phyloP scores from a whole-genome alignment of 148 eudicot genomes.

The Cornus florida region DNA sequence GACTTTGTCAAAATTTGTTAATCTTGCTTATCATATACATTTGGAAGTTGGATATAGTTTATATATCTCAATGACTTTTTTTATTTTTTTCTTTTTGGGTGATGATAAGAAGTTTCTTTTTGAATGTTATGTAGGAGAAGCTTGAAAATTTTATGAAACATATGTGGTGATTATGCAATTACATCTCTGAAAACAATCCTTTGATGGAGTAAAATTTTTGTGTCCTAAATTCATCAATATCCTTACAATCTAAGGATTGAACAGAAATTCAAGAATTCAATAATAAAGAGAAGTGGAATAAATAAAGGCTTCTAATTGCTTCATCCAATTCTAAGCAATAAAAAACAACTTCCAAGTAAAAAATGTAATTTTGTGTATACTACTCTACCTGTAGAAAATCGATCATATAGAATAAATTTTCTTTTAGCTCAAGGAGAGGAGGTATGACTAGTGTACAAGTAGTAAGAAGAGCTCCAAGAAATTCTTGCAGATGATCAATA shows the following conservation, averaged over 20 bases:
- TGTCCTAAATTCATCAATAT: neutral
- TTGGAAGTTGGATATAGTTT: too few relatives aligned
- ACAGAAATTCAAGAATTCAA: neutral
- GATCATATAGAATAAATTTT: conserved; percentile 47
- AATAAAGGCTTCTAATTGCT: neutral
- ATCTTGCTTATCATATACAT: neutral
- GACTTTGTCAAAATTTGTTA: neutral
- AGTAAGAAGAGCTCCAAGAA: conserved; percentile 71
- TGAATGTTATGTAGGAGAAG: neutral
- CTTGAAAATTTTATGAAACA: neutral
- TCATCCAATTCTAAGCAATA: neutral
- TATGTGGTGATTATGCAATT: neutral
- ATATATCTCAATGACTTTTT: neutral
- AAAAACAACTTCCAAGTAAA: neutral
- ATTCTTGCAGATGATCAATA: conserved; percentile 91
- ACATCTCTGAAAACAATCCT: neutral
- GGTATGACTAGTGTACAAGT: conserved; percentile 80
- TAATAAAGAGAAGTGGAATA: neutral
- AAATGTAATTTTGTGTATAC: neutral
- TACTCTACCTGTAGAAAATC: conserved; percentile 59
- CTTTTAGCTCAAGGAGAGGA: conserved; percentile 57
- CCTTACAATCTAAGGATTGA: neutral
- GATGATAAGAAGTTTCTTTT: too few relatives aligned
- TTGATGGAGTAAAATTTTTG: neutral
- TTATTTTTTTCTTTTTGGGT: too few relatives aligned